Conservation (phyloP, 768 basidiomycete genomes). For the Trametes villosa region DNA sequence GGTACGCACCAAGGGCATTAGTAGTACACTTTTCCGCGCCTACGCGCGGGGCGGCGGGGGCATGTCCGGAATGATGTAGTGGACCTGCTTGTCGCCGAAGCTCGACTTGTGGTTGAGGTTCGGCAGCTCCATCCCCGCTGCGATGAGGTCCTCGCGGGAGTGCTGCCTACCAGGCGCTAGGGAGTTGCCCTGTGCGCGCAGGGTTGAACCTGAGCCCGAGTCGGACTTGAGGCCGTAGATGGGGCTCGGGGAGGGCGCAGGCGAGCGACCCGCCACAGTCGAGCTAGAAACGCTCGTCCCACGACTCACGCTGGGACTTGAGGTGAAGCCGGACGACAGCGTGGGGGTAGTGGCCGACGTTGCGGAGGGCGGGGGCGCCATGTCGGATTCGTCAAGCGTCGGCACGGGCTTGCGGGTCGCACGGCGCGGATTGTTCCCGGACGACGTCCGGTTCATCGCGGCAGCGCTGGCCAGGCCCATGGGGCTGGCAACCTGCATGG, state of each 20-base stretch:
- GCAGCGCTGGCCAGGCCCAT: background rate
- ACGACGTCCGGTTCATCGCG: slow-evolving; percentile 20
- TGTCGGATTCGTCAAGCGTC: slow-evolving; percentile 16
- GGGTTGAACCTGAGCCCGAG: slow-evolving; percentile 21
- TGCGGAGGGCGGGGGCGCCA: slow-evolving; percentile 1
- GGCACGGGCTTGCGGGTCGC: slow-evolving; percentile 31
- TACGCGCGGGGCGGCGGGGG: slow-evolving; percentile 24
- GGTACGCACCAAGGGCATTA: slow-evolving; percentile 12
- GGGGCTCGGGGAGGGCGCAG: slow-evolving; percentile 1
- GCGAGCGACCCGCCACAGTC: slow-evolving; percentile 1
- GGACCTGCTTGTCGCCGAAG: slow-evolving; percentile 36
- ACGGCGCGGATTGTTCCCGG: slow-evolving; percentile 18
- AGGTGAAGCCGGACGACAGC: background rate
- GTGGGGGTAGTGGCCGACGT: background rate
- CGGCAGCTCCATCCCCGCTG: slow-evolving; percentile 23
- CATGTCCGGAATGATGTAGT: slow-evolving; percentile 35
- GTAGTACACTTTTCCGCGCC: slow-evolving; percentile 19
- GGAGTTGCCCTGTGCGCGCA: slow-evolving; percentile 15
- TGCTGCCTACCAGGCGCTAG: slow-evolving; percentile 14
- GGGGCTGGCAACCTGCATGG: slow-evolving; percentile 1
- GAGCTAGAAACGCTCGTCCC: slow-evolving; percentile 2
- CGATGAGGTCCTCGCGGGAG: slow-evolving; percentile 30
- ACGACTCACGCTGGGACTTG: background rate
- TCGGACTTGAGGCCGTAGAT: slow-evolving; percentile 16
- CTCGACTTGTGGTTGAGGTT: slow-evolving; percentile 36